A percentile compares a stretch with the other conserved stretches of the same genome.
These are phyloP conservation scores for Globisporangium uncinulatum DNA, from an alignment of 352 stramenopile genomes.

Conservation along the genomic window DNA sequence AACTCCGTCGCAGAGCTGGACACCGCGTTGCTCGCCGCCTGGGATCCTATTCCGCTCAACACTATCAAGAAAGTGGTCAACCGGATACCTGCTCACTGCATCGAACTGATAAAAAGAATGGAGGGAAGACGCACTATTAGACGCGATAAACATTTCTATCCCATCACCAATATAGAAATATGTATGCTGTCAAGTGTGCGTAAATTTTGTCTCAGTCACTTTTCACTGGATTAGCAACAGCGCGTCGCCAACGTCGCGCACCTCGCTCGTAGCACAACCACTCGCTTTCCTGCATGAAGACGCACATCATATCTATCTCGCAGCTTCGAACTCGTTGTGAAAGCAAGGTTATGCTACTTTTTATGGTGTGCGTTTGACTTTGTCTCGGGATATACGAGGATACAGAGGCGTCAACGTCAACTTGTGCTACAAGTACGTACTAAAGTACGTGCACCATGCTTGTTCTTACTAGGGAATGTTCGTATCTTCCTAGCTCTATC, in stretches of 20 bases:
- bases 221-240: neutral
- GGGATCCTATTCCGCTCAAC: too few relatives aligned
- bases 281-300: neutral
- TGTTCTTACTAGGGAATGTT: too few relatives aligned
- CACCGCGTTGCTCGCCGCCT: neutral
- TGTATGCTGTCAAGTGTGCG: neutral
- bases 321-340: neutral
- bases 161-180: neutral
- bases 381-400: neutral
- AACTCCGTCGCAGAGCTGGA: slow-evolving; percentile 7
- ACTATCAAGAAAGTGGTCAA: too few relatives aligned
- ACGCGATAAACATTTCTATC: too few relatives aligned
- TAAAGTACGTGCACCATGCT: too few relatives aligned
- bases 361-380: neutral
- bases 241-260: neutral
- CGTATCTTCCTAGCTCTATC: too few relatives aligned
- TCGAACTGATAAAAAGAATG: too few relatives aligned
- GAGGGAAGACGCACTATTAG: too few relatives aligned
- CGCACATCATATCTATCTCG: neutral
- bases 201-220: neutral
- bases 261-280: neutral
- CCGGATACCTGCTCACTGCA: too few relatives aligned
- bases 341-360: neutral
- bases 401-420: too few relatives aligned
- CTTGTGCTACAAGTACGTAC: too few relatives aligned